A percentile compares a stretch with the other conserved stretches of the same genome.
Evolutionary conservation across 805 yeast genomes (phyloP).

Genomic region (Spathaspora hagerdaliae): DNA sequence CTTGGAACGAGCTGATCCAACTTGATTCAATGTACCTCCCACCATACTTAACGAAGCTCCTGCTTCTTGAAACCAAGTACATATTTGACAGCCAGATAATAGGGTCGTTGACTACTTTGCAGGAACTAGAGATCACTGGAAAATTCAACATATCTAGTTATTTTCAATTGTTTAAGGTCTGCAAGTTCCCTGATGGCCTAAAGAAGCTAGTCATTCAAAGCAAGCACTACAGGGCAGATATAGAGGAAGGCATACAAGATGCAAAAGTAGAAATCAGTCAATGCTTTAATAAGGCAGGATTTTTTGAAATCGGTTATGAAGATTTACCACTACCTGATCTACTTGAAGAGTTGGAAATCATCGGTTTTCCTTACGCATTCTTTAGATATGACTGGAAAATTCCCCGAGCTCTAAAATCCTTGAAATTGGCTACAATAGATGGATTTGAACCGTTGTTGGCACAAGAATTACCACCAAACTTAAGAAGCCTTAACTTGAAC

Average conservation of each 20-base stretch:
- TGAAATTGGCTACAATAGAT: background rate
- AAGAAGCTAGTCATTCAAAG: background rate
- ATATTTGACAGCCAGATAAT: background rate
- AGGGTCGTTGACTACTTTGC: background rate
- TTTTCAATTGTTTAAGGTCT: background rate
- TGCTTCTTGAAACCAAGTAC: background rate
- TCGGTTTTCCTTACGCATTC: background rate
- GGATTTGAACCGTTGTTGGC: background rate
- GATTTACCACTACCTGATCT: background rate
- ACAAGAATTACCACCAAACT: background rate
- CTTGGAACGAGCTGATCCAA: background rate
- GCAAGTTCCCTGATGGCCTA: background rate
- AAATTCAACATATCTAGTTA: background rate
- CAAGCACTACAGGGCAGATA: background rate
- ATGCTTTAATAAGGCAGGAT: background rate
- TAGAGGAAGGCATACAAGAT: background rate
- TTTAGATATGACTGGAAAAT: background rate
- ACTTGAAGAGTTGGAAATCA: background rate
- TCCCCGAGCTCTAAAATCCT: background rate
- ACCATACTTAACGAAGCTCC: background rate
- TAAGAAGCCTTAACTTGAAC: background rate
- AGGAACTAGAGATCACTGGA: background rate
- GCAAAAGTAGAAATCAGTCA: background rate
- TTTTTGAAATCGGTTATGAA: background rate
- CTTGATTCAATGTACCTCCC: background rate